Conservation (phyloP, 495 filamentous ascomycete species). For the Astrothelium macrocarpum region DNA sequence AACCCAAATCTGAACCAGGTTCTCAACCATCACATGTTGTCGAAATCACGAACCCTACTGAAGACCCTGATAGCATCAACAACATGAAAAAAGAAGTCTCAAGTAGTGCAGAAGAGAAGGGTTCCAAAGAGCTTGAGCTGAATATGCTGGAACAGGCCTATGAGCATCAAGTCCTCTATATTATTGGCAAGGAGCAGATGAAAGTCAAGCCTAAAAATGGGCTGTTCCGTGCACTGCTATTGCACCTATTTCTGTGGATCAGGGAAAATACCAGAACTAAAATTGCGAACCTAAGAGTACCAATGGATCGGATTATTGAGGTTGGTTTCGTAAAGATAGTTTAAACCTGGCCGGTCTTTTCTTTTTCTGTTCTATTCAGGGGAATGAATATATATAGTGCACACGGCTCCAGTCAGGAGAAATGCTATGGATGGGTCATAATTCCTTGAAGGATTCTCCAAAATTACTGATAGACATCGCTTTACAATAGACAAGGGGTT, state of each 20-base stretch:
- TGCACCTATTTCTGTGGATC: conserved; percentile 55
- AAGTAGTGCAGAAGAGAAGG: not conserved
- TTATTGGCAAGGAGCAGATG: conserved; percentile 71
- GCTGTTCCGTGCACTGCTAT: conserved; percentile 36
- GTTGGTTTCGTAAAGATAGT: conserved; percentile 34
- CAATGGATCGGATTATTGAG: conserved; percentile 27
- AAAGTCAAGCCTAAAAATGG: conserved; percentile 38
- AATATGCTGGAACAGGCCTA: conserved; percentile 46
- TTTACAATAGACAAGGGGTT: too few species aligned
- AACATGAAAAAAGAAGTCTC: not conserved
- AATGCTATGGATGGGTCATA: too few species aligned
- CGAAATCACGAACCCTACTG: not conserved
- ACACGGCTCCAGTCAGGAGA: too few species aligned
- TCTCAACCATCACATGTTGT: not conserved
- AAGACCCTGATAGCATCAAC: not conserved
- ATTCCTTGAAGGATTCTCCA: too few species aligned
- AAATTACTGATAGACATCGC: too few species aligned
- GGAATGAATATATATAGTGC: too few species aligned
- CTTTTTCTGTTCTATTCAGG: too few species aligned
- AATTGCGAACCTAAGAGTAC: conserved; percentile 27
- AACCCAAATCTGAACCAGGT: not conserved
- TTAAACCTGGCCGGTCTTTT: not conserved
- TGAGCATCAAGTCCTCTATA: conserved; percentile 51
- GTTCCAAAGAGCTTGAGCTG: conserved; percentile 26
- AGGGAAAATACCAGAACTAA: conserved; percentile 43